phyloP scores from a whole-genome alignment of 2,329 filamentous ascomycete genomes.

The Pseudogymnoascus pannorum region DNA sequence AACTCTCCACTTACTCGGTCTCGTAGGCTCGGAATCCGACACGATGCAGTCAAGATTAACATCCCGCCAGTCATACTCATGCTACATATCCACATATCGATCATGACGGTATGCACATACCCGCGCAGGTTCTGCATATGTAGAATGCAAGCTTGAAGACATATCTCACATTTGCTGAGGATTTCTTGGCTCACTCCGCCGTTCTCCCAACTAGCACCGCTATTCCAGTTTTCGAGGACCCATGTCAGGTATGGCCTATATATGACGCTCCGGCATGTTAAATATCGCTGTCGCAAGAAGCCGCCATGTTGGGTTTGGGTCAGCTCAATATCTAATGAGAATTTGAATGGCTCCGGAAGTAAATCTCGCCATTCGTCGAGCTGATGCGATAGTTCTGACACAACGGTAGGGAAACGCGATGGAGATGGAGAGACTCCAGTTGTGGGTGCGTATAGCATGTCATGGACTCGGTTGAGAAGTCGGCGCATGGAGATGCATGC shows the following conservation, averaged over 20 bases:
- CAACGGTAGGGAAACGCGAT: constrained; percentile 39
- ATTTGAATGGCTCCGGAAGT: constrained; percentile 36
- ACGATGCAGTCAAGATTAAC: constrained; percentile 41
- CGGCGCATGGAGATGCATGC: constrained; percentile 46
- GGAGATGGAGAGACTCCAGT: constrained; percentile 39
- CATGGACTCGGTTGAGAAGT: constrained; percentile 40
- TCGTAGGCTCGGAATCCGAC: constrained; percentile 33
- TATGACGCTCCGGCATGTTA: constrained; percentile 46
- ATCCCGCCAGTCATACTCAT: constrained; percentile 44
- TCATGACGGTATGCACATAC: constrained; percentile 43
- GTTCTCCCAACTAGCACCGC: neutral
- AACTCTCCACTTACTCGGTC: constrained; percentile 34
- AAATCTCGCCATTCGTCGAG: constrained; percentile 43
- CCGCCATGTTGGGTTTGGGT: constrained; percentile 37
- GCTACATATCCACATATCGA: constrained; percentile 49
- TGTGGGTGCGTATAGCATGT: constrained; percentile 41
- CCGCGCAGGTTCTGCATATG: constrained; percentile 42
- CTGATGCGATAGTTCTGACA: constrained; percentile 42
- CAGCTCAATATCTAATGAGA: constrained; percentile 30
- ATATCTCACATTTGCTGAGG: constrained; percentile 36
- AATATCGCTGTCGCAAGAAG: constrained; percentile 43
- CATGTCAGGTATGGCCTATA: constrained; percentile 45
- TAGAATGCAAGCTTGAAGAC: constrained; percentile 40
- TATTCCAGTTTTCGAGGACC: constrained; percentile 29
- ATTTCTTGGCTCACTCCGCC: constrained; percentile 26